These are phyloP conservation scores for Oryza meyeriana DNA, from an alignment of 176 grass and related monocot genomes.

Conservation along the genomic window DNA sequence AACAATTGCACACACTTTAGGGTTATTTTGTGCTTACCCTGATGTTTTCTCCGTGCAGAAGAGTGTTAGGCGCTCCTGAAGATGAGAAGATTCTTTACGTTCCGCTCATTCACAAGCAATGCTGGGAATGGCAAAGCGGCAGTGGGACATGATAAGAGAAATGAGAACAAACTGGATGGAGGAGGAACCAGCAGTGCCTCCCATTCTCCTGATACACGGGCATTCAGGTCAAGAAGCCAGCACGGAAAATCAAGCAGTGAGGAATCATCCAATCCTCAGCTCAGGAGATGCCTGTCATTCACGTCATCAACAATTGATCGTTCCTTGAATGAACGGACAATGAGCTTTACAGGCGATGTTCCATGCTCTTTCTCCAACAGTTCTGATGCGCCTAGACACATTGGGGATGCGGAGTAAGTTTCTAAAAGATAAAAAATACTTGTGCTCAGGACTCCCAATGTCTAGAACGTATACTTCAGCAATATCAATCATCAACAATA, in stretches of 20 bases:
- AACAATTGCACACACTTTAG: background rate
- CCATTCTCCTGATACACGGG: slow-evolving; percentile 13
- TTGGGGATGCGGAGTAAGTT: slow-evolving; percentile 35
- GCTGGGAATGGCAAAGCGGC: slow-evolving; percentile 1
- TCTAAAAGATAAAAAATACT: background rate
- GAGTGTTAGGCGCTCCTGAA: slow-evolving; percentile 1
- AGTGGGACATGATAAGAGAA: slow-evolving; percentile 27
- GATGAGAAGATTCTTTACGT: slow-evolving; percentile 76
- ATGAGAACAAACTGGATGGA: slow-evolving; percentile 20
- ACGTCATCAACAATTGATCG: slow-evolving; percentile 29
- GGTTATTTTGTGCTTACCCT: background rate
- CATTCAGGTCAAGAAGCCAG: slow-evolving; percentile 39
- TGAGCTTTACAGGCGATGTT: slow-evolving; percentile 26
- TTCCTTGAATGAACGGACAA: slow-evolving; percentile 33
- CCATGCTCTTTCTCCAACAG: slow-evolving; percentile 26
- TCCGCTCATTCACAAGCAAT: slow-evolving; percentile 58
- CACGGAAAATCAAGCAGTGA: slow-evolving; percentile 17
- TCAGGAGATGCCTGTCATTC: slow-evolving; percentile 57
- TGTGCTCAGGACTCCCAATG: background rate
- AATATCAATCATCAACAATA: background rate
- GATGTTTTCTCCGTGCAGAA: slow-evolving; percentile 7
- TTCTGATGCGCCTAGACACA: slow-evolving; percentile 36
- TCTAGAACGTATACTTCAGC: background rate
- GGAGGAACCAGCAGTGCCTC: slow-evolving; percentile 6
- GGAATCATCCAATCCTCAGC: slow-evolving; percentile 38